Evolutionary conservation across 345 rosid species (phyloP), one percentile per base, ranked within the genome.

Genomic region (Acer negundo): DNA sequence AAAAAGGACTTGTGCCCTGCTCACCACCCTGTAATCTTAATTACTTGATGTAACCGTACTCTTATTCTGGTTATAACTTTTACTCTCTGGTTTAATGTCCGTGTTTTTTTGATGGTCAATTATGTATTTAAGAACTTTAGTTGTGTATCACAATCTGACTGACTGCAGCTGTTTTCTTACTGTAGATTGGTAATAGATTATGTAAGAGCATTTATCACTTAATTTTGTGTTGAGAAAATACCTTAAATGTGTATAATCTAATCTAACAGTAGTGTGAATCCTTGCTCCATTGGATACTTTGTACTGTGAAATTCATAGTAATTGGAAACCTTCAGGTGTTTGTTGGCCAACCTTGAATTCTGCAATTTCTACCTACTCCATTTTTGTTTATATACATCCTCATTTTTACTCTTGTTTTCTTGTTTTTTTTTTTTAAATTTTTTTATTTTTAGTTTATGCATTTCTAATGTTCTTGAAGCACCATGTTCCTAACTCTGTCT

Each of bases 321-420:
- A 81, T 78, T 77, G 77, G 89, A 84, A 84, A 89, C 76, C 80
- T 78, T 78, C 61, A 46, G 16, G 71, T 82, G 81, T 85, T 87
- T 80, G 90, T 87, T 90, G 85, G 85, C 85, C 92, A 85, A 88
- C 85, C 75, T 7, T 75, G 82, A 75, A 68, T 51, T 75, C 51
- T 31, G 59, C 74, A 65, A 65, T 79, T 76, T 77, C 69, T 69
- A 63, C 77, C 65, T 1, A 3, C 15, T 35, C 44, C 69, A 20
- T 80, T 26, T 9, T 81, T 2, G 5, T 65, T 59, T 72, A 70
- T 56, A 38, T 67, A 2, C 20, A 26, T 23, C n/a, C 9, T 53
- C 26, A 20, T 75, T 72, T 64, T 40, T 24, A 47, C 11, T 73
- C 28, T 58, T 53, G 66, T 46, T 47, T 61, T 35, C 22, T 74